These are phyloP conservation scores for Jackrogersella minutella DNA, from an alignment of 495 filamentous ascomycete genomes.

Conservation along the genomic window DNA sequence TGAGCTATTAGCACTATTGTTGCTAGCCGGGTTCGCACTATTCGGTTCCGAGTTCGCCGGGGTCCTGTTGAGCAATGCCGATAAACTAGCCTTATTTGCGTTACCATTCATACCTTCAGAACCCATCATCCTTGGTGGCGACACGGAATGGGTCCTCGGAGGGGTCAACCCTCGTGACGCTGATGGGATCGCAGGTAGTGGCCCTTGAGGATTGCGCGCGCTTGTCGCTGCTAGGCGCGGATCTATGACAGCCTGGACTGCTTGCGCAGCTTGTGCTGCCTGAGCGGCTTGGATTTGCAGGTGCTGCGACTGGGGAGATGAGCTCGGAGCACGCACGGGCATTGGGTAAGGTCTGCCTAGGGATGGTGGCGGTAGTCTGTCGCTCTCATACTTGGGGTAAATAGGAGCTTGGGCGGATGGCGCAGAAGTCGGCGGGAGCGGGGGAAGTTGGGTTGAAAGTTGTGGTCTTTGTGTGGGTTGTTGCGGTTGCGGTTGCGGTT, in stretches of 20 bases:
- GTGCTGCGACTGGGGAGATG: conserved; percentile 51
- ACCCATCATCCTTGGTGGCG: conserved; percentile 45
- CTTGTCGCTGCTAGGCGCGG: conserved; percentile 39
- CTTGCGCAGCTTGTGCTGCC: conserved; percentile 42
- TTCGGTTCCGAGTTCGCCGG: conserved; percentile 49
- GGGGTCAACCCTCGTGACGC: conserved; percentile 40
- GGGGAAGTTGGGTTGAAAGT: conserved; percentile 39
- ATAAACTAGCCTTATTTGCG: conserved; percentile 50
- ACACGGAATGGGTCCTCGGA: conserved; percentile 42
- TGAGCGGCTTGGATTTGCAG: conserved; percentile 44
- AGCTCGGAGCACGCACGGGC: conserved; percentile 17
- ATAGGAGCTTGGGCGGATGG: conserved; percentile 31
- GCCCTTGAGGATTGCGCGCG: conserved; percentile 42
- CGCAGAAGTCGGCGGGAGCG: conserved; percentile 39
- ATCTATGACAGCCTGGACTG: conserved; percentile 48
- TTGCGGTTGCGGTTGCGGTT: conserved; percentile 15
- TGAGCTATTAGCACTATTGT: conserved; percentile 48
- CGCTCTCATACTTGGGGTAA: conserved; percentile 31
- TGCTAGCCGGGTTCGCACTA: conserved; percentile 49
- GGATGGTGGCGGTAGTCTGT: conserved; percentile 30
- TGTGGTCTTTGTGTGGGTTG: conserved; percentile 5
- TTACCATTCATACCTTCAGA: conserved; percentile 28
- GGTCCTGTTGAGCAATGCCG: conserved; percentile 48
- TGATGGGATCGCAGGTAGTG: conserved; percentile 41
- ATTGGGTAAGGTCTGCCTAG: conserved; percentile 17